phyloP scores from a whole-genome alignment of 2,329 filamentous ascomycete species.

The Aspergillus sp. region DNA sequence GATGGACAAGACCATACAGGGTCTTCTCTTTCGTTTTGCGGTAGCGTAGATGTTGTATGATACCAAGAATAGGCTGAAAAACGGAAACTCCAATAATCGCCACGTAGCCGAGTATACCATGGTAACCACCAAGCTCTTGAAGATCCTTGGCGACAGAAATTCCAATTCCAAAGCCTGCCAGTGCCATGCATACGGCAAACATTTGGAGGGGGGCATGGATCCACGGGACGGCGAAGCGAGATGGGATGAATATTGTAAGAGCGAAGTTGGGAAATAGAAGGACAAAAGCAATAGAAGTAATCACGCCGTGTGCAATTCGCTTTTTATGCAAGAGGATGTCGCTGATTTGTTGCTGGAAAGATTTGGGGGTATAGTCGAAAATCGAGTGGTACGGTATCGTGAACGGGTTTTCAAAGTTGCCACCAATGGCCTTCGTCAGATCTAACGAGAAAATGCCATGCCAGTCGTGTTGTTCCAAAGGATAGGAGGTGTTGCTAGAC shows the following conservation, averaged over 20 bases:
- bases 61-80: constrained; percentile 48
- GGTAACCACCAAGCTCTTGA: constrained; percentile 34
- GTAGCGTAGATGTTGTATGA: constrained; percentile 47
- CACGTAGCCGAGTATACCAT: constrained; percentile 49
- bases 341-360: constrained; percentile 9
- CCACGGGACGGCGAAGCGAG: constrained; percentile 40
- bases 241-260: constrained; percentile 27
- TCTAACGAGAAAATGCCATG: constrained; percentile 43
- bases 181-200: constrained; percentile 43
- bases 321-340: constrained; percentile 13
- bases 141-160: constrained; percentile 42
- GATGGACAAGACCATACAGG: constrained; percentile 42
- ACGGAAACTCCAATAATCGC: constrained; percentile 49
- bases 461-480: constrained; percentile 43
- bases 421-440: constrained; percentile 47
- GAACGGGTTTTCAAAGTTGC: constrained; percentile 35
- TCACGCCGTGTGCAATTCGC: constrained; percentile 18
- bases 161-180: constrained; percentile 46
- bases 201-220: constrained; percentile 45
- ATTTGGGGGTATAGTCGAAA: constrained; percentile 3
- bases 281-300: constrained; percentile 40
- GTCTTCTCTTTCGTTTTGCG: constrained; percentile 41
- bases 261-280: constrained; percentile 31
- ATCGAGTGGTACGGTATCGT: constrained; percentile 1
- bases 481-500: constrained; percentile 39